Conservation (phyloP, 257 asterid species). For the Petrea volubilis region DNA sequence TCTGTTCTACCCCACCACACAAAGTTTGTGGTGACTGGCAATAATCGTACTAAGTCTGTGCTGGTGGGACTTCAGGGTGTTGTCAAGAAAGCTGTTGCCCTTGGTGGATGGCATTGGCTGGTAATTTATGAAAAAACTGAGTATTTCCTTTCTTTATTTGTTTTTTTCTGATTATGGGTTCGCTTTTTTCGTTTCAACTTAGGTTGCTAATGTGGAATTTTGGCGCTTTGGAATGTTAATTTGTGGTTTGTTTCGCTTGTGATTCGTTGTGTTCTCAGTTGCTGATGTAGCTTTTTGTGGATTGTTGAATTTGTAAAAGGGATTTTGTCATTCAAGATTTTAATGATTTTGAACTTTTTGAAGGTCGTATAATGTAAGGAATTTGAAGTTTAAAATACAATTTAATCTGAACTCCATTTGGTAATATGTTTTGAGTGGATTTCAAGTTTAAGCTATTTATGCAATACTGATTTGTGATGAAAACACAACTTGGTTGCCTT, state of each 20-base stretch:
- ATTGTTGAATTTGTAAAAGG: not conserved
- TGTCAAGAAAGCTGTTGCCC: slow-evolving; percentile 79
- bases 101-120: slow-evolving; percentile 90
- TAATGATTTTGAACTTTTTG: not conserved
- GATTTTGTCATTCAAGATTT: not conserved
- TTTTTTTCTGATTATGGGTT: not conserved
- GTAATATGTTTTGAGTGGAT: not conserved
- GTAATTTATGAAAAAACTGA: too few relatives aligned
- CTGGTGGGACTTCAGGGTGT: slow-evolving; percentile 77
- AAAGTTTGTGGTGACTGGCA: slow-evolving; percentile 73
- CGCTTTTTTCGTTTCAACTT: not conserved
- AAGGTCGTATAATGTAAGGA: not conserved
- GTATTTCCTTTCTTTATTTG: too few relatives aligned
- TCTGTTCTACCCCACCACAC: slow-evolving; percentile 71
- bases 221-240: not conserved
- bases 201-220: not conserved
- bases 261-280: not conserved
- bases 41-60: slow-evolving; percentile 70
- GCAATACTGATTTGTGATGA: not conserved
- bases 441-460: not conserved
- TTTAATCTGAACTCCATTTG: not conserved
- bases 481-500: not conserved
- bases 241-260: not conserved
- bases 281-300: not conserved
- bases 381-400: not conserved